Percentiles rank a stretch among this genome's conserved stretches.
Evolutionary conservation across 176 grass and related monocot species (phyloP).

Genomic region (Secale cereale): DNA sequence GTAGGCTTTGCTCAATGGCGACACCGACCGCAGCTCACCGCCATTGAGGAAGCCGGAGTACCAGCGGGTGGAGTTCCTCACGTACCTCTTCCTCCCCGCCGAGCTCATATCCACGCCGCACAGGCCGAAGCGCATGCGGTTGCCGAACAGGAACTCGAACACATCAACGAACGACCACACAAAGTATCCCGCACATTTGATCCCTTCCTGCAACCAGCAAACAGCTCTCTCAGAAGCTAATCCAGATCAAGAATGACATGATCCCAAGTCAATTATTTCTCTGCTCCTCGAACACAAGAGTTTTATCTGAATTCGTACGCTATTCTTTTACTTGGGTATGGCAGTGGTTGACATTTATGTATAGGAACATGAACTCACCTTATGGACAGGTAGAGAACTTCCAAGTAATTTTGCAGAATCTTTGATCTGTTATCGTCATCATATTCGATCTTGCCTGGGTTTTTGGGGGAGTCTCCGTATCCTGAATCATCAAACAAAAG

Average conservation of each 20-base stretch:
- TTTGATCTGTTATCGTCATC: slow-evolving; percentile 17
- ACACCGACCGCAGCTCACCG: slow-evolving; percentile 13
- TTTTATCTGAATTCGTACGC: too few relatives aligned
- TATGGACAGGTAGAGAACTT: slow-evolving; percentile 23
- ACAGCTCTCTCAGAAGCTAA: background rate
- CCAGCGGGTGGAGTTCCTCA: slow-evolving; percentile 46
- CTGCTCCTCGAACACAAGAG: too few relatives aligned
- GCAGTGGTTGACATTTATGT: background rate
- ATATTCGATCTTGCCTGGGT: background rate
- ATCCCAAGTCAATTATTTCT: background rate
- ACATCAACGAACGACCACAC: slow-evolving; percentile 67
- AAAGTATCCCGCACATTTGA: slow-evolving; percentile 66
- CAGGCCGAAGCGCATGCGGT: slow-evolving; percentile 2
- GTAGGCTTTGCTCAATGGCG: too few relatives aligned
- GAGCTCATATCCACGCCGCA: slow-evolving; percentile 1
- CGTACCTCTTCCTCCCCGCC: slow-evolving; percentile 31
- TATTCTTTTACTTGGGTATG: too few relatives aligned
- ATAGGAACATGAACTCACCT: background rate
- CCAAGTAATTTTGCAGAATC: slow-evolving; percentile 15
- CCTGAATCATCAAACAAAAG: slow-evolving; percentile 9
- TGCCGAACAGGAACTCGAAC: slow-evolving; percentile 45
- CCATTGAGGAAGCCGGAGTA: slow-evolving; percentile 56
- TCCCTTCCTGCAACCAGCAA: slow-evolving; percentile 57
- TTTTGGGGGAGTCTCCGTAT: background rate
- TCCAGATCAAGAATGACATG: background rate